These are phyloP conservation scores for Ocimum tenuiflorum DNA, from an alignment of 257 asterid genomes.

Conservation along the genomic window DNA sequence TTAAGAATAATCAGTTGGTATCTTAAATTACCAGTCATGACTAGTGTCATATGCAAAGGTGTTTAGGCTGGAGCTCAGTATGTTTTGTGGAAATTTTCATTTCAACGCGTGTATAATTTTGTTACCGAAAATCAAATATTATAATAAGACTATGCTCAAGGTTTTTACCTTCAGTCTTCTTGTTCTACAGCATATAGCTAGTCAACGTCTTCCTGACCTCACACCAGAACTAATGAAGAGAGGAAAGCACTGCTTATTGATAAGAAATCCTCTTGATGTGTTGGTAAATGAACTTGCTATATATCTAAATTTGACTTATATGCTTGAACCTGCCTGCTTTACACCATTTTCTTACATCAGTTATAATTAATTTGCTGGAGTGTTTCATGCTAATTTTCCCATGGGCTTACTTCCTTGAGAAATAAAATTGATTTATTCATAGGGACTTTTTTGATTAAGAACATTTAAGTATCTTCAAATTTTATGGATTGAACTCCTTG, in stretches of 20 bases:
- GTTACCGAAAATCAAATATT: neutral
- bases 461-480: neutral
- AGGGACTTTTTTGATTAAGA: neutral
- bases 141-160: constrained; percentile 2
- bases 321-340: neutral
- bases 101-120: neutral
- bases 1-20: neutral
- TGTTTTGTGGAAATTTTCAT: neutral
- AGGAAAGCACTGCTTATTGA: constrained; percentile 79
- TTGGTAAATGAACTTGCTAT: constrained; percentile 43
- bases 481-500: constrained; percentile 2
- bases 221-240: constrained; percentile 52
- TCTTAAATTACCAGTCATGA: neutral
- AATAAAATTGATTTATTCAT: neutral
- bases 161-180: neutral
- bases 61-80: neutral
- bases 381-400: neutral
- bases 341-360: neutral
- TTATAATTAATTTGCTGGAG: neutral
- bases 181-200: constrained; percentile 73
- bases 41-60: neutral
- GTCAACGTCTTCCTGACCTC: constrained; percentile 63
- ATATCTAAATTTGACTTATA: constrained; percentile 1
- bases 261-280: constrained; percentile 78
- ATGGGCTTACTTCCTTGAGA: neutral